phyloP scores from a whole-genome alignment of 768 basidiomycete species.

The Tylopilus rubrobrunneus region DNA sequence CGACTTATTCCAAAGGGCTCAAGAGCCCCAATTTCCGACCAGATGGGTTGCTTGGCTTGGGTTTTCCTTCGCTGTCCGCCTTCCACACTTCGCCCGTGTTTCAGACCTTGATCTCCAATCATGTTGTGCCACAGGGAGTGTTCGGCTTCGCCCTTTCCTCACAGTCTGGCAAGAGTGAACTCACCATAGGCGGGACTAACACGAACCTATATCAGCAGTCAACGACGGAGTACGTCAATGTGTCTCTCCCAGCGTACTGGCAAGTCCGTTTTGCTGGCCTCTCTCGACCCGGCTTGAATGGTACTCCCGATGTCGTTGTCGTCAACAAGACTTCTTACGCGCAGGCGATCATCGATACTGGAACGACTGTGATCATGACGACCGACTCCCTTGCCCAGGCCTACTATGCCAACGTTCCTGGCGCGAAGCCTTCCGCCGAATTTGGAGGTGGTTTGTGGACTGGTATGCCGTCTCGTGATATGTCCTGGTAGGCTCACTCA shows the following conservation, averaged over 20 bases:
- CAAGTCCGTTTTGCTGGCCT: slow-evolving; percentile 33
- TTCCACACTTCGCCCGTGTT: slow-evolving; percentile 38
- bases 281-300: slow-evolving; percentile 18
- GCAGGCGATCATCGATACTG: slow-evolving; percentile 35
- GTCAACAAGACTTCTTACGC: slow-evolving; percentile 20
- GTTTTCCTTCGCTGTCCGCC: slow-evolving; percentile 36
- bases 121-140: slow-evolving; percentile 30
- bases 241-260: slow-evolving; percentile 36
- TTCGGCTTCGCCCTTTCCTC: slow-evolving; percentile 49
- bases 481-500: background rate
- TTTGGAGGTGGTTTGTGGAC: slow-evolving; percentile 36
- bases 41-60: slow-evolving; percentile 45
- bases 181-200: slow-evolving; percentile 56
- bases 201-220: slow-evolving; percentile 40
- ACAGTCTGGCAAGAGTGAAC: slow-evolving; percentile 40
- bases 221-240: slow-evolving; percentile 34
- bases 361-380: slow-evolving; percentile 28
- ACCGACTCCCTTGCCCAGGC: slow-evolving; percentile 22
- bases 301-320: slow-evolving; percentile 21
- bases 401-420: slow-evolving; percentile 31
- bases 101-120: slow-evolving; percentile 41
- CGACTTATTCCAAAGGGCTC: slow-evolving; percentile 34
- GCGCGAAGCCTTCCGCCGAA: slow-evolving; percentile 20
- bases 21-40: slow-evolving; percentile 21
- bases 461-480: slow-evolving; percentile 14